Evolutionary conservation across 352 stramenopile genomes (phyloP).

Genomic region (Peronospora farinosa): DNA sequence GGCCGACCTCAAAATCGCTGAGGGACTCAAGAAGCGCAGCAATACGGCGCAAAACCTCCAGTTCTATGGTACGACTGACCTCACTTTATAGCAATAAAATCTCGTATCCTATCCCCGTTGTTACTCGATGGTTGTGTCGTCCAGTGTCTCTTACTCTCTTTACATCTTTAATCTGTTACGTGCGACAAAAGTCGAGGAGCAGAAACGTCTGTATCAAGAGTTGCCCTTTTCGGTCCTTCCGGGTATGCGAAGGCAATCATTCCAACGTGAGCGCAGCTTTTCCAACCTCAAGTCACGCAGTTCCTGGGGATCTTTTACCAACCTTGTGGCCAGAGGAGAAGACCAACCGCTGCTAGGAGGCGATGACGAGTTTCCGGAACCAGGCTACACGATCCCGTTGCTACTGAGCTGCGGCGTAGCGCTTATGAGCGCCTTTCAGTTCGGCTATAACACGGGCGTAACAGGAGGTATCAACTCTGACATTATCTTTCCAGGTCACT

Average conservation of each 20-base stretch:
- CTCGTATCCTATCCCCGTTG: neutral
- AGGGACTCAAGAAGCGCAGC: constrained; percentile 69
- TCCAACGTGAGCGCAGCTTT: constrained; percentile 65
- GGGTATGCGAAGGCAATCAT: constrained; percentile 64
- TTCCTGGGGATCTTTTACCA: constrained; percentile 52
- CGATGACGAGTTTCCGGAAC: constrained; percentile 55
- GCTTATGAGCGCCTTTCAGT: constrained; percentile 65
- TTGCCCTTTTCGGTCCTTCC: constrained; percentile 64
- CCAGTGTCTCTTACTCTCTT: constrained; percentile 1
- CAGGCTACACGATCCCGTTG: constrained; percentile 60
- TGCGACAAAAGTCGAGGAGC: constrained; percentile 48
- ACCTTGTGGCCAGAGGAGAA: constrained; percentile 52
- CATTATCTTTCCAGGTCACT: constrained; percentile 59
- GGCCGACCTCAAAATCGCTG: constrained; percentile 59
- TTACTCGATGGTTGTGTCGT: neutral
- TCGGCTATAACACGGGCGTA: constrained; percentile 70
- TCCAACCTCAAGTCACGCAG: constrained; percentile 59
- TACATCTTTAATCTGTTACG: constrained; percentile 11
- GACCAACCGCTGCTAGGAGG: constrained; percentile 58
- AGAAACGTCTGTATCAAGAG: constrained; percentile 69
- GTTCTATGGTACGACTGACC: constrained; percentile 50
- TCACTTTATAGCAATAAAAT: neutral
- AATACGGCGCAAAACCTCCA: constrained; percentile 75
- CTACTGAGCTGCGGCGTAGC: constrained; percentile 60
- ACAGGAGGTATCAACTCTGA: constrained; percentile 56